Base-by-base conservation (phyloP, 2,329 filamentous ascomycete species). In the Amphichorda felina region DNA sequence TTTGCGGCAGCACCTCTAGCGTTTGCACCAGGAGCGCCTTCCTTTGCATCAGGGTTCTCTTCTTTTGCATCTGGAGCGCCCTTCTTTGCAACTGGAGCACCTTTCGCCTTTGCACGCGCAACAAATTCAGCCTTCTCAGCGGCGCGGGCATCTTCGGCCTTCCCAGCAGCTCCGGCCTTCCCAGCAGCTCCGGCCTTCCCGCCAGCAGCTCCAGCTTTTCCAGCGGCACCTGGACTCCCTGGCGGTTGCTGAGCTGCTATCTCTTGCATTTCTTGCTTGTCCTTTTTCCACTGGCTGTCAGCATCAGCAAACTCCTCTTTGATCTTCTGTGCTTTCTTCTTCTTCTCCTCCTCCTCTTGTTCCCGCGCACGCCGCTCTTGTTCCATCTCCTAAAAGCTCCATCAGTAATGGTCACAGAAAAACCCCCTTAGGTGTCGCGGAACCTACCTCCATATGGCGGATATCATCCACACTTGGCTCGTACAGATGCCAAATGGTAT, bases 401-500 rank as follows among this genome's bases (percentile, higher is more conserved):
- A 37, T 13, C 17, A 32, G 8, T 11, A 5, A 2, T 19, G 18
- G 15, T 36, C 14, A 29, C 13, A 3, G 33, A 8, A 17, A 27
- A 9, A 16, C 28, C n/a, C n/a, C n/a, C 8, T 6, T 24, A 10
- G 21, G 15, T 19, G 16, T 19, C 16, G 14, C 18, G 10, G 16
- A 19, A 50, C 63, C 40, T 57, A 79, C 76, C 65, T 88, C 89
- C 91, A 98, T 98, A 52, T 96, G 91, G 40, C 83, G 79, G 43
- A 96, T 84, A 50, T 98, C 91, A 51, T 98, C 91, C 13, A 95
- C 84, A 50, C 86, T 94, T n/a, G 91, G 91, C 59, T 98, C 91
- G 64, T 98, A 98, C 50, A 98, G 69, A 78, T 98, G 91, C 91
- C 91, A 98, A 45, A 98, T 95, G 1, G 87, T 94, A 59, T 98